Evolutionary conservation across 2,329 filamentous ascomycete species (phyloP).

Genomic region (Exophiala bonariae): DNA sequence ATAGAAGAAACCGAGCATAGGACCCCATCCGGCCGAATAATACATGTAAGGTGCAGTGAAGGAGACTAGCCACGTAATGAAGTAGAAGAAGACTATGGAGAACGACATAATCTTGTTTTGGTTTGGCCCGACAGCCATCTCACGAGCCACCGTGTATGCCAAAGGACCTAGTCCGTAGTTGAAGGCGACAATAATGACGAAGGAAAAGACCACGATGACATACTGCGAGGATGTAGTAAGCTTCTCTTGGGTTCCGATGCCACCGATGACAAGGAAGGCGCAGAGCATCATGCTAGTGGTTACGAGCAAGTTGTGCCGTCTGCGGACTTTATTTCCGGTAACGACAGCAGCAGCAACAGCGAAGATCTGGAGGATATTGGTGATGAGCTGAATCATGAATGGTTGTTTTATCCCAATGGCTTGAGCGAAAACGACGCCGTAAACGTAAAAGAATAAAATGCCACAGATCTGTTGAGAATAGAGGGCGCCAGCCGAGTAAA

Average conservation of each 20-base stretch:
- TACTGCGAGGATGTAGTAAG: slow-evolving; percentile 28
- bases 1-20: slow-evolving; percentile 38
- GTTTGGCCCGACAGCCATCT: slow-evolving; percentile 52
- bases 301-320: slow-evolving; percentile 40
- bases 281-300: slow-evolving; percentile 42
- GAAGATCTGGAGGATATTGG: slow-evolving; percentile 46
- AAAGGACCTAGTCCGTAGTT: slow-evolving; percentile 48
- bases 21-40: slow-evolving; percentile 34
- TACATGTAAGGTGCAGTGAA: slow-evolving; percentile 39
- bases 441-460: slow-evolving; percentile 50
- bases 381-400: slow-evolving; percentile 44
- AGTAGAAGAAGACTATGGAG: slow-evolving; percentile 45
- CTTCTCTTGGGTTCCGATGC: slow-evolving; percentile 39
- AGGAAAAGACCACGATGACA: slow-evolving; percentile 43
- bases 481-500: slow-evolving; percentile 47
- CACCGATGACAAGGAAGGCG: slow-evolving; percentile 44
- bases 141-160: slow-evolving; percentile 44
- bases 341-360: slow-evolving; percentile 42
- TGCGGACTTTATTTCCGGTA: slow-evolving; percentile 41
- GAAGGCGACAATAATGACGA: slow-evolving; percentile 46
- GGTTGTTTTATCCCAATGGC: slow-evolving; percentile 44
- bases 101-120: slow-evolving; percentile 48
- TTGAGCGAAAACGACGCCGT: slow-evolving; percentile 45
- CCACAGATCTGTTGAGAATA: slow-evolving; percentile 52
- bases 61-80: slow-evolving; percentile 34